Evolutionary conservation across 202 grass and related monocot genomes (phyloP).

Genomic region (Saccharum hybrid): DNA sequence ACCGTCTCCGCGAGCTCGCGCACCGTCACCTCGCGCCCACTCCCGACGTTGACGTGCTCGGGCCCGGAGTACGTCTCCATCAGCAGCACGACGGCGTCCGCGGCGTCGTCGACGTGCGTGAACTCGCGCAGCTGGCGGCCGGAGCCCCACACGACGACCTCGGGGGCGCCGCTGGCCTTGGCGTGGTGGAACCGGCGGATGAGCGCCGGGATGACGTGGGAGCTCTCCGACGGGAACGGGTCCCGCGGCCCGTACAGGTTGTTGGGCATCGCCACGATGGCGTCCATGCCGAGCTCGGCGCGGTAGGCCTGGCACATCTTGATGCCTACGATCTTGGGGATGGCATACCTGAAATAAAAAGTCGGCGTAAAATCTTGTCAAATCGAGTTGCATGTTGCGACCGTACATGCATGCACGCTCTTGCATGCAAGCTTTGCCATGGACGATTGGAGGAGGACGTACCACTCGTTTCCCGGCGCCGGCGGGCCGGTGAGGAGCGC

Average conservation of each 20-base stretch:
- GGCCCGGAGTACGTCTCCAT: slow-evolving; percentile 65
- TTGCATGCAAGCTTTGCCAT: too few relatives aligned
- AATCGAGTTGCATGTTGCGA: too few relatives aligned
- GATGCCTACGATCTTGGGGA: slow-evolving; percentile 87
- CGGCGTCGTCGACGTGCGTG: slow-evolving; percentile 72
- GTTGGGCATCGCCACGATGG: slow-evolving; percentile 73
- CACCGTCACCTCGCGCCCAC: slow-evolving; percentile 69
- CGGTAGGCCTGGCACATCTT: slow-evolving; percentile 95
- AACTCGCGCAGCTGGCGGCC: slow-evolving; percentile 71
- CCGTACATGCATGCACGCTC: too few relatives aligned
- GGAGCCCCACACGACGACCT: slow-evolving; percentile 83
- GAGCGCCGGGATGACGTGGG: slow-evolving; percentile 77
- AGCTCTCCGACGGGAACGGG: slow-evolving; percentile 76
- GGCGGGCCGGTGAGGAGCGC: slow-evolving; percentile 78
- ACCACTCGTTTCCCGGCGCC: slow-evolving; percentile 82
- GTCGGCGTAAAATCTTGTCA: not conserved
- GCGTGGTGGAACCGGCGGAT: slow-evolving; percentile 82
- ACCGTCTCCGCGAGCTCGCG: slow-evolving; percentile 72
- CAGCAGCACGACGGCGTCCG: slow-evolving; percentile 63
- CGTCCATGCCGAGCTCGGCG: slow-evolving; percentile 66
- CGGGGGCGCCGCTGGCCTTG: slow-evolving; percentile 46
- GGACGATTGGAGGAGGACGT: not conserved
- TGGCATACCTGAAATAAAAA: slow-evolving; percentile 54
- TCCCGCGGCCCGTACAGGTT: slow-evolving; percentile 79
- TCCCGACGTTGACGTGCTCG: slow-evolving; percentile 76